Base-by-base conservation (phyloP, 192 early-diverging fungal species). In the Coemansia sp. region DNA sequence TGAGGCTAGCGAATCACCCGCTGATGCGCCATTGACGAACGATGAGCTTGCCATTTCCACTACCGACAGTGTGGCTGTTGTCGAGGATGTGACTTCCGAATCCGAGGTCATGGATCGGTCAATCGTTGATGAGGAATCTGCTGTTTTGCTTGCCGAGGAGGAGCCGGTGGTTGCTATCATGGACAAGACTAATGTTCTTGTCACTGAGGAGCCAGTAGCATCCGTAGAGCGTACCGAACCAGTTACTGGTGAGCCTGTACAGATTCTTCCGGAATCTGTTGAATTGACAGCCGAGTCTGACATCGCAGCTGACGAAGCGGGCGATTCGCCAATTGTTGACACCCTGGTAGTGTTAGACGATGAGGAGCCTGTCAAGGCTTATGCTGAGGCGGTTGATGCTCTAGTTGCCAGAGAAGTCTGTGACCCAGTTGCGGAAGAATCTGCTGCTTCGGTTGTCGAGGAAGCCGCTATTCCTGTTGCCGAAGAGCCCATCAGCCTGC, bases 181-280 rank as follows among this genome's bases (percentile, higher is more conserved):
- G 11, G 41, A 45, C n/a, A 7, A 35, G 32, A 7, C 32, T 7
- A 35, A 35, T 35, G 8, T 7, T 9, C 32, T 8, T 7, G 32
- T 7, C 32, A 9, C 32, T 9, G 32, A 35, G 32, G 27, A 12
- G 20, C 22, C 22, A 22, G 22, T 22, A 22, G 22, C 22, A 22
- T 22, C 22, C 22, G 22, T 22, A 1, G 22, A 1, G 22, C 48
- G 49, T 57, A 47, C 22, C 58, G 23, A 11, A 24, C 39, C 22
- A 27, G 2, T 22, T 12, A 35, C 38, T 37, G 41, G 3, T 23
- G 61, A 61, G 66, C 59, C 67, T 56, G 59, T 35, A 9, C 7
- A 35, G 32, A 35, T 35, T 35, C 32, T 35, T 35, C 32, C 32
- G 7, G 32, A 35, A 29, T 29, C 4, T 35, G 32, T 9, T 35